These are phyloP conservation scores for Trichosanthes truncata DNA, from an alignment of 306 rosid species.

Conservation along the genomic window DNA sequence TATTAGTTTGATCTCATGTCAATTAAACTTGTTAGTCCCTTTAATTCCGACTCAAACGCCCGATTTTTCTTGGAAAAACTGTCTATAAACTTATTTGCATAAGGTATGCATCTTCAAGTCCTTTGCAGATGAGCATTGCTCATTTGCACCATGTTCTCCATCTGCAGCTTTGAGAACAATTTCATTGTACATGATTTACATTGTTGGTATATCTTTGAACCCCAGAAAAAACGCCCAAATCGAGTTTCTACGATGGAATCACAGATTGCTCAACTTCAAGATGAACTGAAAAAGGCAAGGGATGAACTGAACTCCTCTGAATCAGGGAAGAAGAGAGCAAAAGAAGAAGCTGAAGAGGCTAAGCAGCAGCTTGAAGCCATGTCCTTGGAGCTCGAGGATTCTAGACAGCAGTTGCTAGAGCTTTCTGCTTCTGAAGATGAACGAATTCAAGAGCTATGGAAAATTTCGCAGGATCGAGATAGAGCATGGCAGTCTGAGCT, in stretches of 20 bases:
- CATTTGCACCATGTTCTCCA: background rate
- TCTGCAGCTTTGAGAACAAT: background rate
- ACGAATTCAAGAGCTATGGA: slow-evolving; percentile 63
- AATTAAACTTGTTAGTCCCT: background rate
- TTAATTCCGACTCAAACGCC: background rate
- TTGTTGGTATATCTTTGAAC: background rate
- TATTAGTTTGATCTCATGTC: background rate
- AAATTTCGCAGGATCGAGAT: slow-evolving; percentile 81
- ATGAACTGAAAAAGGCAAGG: slow-evolving; percentile 58
- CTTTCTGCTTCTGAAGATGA: slow-evolving; percentile 70
- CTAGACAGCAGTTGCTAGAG: slow-evolving; percentile 57
- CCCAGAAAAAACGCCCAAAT: slow-evolving; percentile 53
- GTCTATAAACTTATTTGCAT: background rate
- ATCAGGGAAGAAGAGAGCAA: slow-evolving; percentile 48
- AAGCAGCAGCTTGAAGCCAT: slow-evolving; percentile 36
- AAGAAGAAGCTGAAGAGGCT: slow-evolving; percentile 71
- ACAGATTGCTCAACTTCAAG: slow-evolving; percentile 57
- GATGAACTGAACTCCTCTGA: slow-evolving; percentile 60
- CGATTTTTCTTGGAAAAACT: background rate
- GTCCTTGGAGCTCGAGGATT: slow-evolving; percentile 60
- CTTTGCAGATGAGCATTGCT: background rate
- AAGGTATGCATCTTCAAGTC: background rate
- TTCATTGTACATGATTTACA: background rate
- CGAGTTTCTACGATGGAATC: slow-evolving; percentile 57
- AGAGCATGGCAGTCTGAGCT: slow-evolving; percentile 95